Evolutionary conservation across 2,329 filamentous ascomycete genomes (phyloP).

Genomic region (Fusarium agapanthi): DNA sequence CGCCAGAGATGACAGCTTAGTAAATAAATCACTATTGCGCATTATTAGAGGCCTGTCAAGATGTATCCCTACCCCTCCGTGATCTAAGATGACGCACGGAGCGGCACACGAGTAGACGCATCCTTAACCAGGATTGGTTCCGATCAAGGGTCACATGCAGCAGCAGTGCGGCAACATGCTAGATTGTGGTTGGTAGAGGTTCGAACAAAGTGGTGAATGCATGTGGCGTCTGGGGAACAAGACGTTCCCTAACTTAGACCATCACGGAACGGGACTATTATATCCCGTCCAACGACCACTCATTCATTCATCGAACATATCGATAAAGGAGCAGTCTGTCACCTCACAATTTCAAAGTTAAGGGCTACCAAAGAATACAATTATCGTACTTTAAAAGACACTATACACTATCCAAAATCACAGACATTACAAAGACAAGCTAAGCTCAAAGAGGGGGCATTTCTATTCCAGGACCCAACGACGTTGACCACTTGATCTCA

Average conservation of each 20-base stretch:
- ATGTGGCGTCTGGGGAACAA: constrained; percentile 17
- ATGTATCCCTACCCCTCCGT: constrained; percentile 5
- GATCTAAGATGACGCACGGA: constrained; percentile 21
- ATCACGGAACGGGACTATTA: neutral
- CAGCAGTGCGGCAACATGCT: neutral
- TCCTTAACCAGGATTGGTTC: constrained; percentile 8
- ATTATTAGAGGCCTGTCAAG: neutral
- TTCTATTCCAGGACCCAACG: constrained; percentile 14
- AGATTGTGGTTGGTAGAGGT: constrained; percentile 7
- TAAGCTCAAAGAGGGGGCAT: constrained; percentile 20
- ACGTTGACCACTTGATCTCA: constrained; percentile 18
- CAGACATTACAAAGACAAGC: constrained; percentile 40
- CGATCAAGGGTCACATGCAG: constrained; percentile 26
- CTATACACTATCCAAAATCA: constrained; percentile 39
- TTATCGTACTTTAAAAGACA: constrained; percentile 25
- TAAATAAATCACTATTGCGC: neutral
- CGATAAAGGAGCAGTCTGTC: neutral
- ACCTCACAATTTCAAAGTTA: neutral
- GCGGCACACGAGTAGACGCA: constrained; percentile 4
- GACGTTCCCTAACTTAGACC: neutral
- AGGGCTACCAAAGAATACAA: neutral
- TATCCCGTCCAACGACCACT: neutral
- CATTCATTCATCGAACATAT: neutral
- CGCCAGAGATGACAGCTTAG: neutral
- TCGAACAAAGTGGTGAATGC: neutral